phyloP scores from a whole-genome alignment of 1,139 yeast genomes.

The Blastobotrys persicus region DNA sequence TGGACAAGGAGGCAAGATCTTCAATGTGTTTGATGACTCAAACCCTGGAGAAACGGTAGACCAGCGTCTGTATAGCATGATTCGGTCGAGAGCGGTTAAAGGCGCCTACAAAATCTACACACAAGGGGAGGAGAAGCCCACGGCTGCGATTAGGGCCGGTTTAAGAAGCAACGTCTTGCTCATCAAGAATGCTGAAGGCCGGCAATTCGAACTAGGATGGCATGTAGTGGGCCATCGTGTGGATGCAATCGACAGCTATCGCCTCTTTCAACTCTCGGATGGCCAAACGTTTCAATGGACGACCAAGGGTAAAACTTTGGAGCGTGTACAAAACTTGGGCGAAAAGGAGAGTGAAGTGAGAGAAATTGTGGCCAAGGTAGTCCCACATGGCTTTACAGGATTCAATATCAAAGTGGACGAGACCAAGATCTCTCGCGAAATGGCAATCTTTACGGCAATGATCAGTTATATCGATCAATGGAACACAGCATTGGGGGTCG shows the following conservation, averaged over 20 bases:
- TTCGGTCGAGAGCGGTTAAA: slow-evolving; percentile 60
- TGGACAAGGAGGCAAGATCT: slow-evolving; percentile 57
- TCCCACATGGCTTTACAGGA: slow-evolving; percentile 49
- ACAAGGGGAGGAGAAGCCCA: slow-evolving; percentile 53
- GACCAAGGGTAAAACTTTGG: slow-evolving; percentile 54
- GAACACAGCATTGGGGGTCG: slow-evolving; percentile 59
- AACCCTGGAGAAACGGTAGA: slow-evolving; percentile 31
- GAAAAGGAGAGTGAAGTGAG: slow-evolving; percentile 62
- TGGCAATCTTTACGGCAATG: slow-evolving; percentile 59
- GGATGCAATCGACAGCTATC: slow-evolving; percentile 60
- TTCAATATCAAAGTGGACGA: slow-evolving; percentile 56
- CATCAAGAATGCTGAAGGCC: slow-evolving; percentile 46
- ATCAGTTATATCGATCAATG: slow-evolving; percentile 63
- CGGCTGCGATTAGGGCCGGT: slow-evolving; percentile 60
- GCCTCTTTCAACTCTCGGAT: slow-evolving; percentile 57
- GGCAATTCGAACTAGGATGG: slow-evolving; percentile 61
- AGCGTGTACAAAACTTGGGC: slow-evolving; percentile 54
- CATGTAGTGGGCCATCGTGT: slow-evolving; percentile 57
- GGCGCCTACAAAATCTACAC: slow-evolving; percentile 61
- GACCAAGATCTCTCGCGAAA: slow-evolving; percentile 50
- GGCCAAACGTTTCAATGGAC: slow-evolving; percentile 67
- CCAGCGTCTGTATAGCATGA: slow-evolving; percentile 50
- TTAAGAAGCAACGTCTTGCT: slow-evolving; percentile 55
- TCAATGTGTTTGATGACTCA: slow-evolving; percentile 52
- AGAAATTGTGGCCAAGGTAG: slow-evolving; percentile 53